These are phyloP conservation scores for Nakazawaea wickerhamii DNA, from an alignment of 805 yeast species.

Conservation along the genomic window DNA sequence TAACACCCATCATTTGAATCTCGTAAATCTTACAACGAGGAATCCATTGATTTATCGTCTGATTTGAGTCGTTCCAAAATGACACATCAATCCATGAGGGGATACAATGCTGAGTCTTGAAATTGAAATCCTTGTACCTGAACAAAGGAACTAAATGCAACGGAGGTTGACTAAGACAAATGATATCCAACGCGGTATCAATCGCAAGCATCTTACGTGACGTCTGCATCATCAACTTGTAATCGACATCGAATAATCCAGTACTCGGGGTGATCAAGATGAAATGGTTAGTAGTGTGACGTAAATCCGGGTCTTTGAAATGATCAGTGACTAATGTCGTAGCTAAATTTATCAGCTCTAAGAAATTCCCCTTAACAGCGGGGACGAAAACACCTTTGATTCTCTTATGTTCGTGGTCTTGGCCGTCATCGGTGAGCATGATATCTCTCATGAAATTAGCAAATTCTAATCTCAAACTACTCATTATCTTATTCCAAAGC, in stretches of 20 bases:
- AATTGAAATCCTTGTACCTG: conserved; percentile 52
- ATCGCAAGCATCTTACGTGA: conserved; percentile 69
- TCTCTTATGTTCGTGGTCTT: conserved; percentile 26
- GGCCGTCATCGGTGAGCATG: conserved; percentile 37
- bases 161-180: conserved; percentile 88
- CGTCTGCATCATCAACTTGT: conserved; percentile 66
- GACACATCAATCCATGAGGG: conserved; percentile 97
- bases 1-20: conserved; percentile 95
- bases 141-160: conserved; percentile 88
- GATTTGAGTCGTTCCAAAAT: conserved; percentile 65
- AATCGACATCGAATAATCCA: conserved; percentile 89
- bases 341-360: conserved; percentile 85
- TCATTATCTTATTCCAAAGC: conserved; percentile 92
- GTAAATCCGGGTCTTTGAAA: conserved; percentile 76
- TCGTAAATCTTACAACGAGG: conserved; percentile 94
- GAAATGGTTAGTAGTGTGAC: conserved; percentile 89
- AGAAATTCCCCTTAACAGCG: conserved; percentile 80
- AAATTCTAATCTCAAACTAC: conserved; percentile 77
- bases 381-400: conserved; percentile 71
- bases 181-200: conserved; percentile 83
- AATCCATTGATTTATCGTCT: conserved; percentile 62
- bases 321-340: conserved; percentile 71
- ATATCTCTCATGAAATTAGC: conserved; percentile 75
- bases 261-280: conserved; percentile 87
- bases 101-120: conserved; percentile 60